A percentile compares a stretch with the other conserved stretches of the same genome.
These are phyloP conservation scores for Eucalyptus leucophloia DNA, from an alignment of 345 rosid species.

Conservation along the genomic window DNA sequence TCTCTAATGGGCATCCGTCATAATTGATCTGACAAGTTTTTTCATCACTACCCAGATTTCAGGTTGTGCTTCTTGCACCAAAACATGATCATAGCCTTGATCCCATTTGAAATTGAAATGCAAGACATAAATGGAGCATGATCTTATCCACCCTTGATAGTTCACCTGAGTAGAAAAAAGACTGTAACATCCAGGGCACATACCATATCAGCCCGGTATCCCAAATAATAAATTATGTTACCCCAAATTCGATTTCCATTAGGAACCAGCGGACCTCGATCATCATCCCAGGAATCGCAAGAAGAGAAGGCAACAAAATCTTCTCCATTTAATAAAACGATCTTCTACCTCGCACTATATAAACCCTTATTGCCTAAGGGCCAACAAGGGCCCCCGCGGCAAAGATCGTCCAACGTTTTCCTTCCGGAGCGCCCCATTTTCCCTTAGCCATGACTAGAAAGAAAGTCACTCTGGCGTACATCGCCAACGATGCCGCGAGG, in stretches of 20 bases:
- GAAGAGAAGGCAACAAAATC: background rate
- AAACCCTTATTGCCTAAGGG: background rate
- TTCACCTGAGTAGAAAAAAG: background rate
- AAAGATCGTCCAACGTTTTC: background rate
- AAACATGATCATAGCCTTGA: background rate
- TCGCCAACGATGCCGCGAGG: background rate
- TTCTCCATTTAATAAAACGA: background rate
- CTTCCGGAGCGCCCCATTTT: background rate
- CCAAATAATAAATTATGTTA: background rate
- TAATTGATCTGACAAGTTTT: background rate
- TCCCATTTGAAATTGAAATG: background rate
- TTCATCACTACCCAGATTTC: background rate
- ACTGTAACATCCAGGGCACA: background rate
- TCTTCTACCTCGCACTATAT: background rate
- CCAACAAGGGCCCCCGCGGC: background rate
- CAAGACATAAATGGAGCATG: background rate
- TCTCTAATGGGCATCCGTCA: background rate
- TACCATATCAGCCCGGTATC: background rate
- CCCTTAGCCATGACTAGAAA: conserved; percentile 1
- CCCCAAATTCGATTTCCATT: background rate
- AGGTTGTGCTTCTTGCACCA: background rate
- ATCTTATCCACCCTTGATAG: background rate
- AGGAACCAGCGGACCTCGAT: background rate
- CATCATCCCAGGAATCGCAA: background rate
- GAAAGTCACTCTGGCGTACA: conserved; percentile 1